These are phyloP conservation scores for Delonix regia DNA, from an alignment of 306 rosid genomes.

Conservation along the genomic window DNA sequence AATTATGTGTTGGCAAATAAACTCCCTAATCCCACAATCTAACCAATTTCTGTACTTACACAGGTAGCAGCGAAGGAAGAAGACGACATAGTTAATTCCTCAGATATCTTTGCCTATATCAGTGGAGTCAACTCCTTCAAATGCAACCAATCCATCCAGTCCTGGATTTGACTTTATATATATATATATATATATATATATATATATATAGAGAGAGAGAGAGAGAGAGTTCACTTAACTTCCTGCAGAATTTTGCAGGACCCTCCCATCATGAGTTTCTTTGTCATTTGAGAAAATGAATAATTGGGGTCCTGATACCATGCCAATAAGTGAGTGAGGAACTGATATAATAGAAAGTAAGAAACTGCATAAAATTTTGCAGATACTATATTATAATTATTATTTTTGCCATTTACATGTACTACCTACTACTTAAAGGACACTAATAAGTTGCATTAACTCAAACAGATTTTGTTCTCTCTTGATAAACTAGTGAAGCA, in stretches of 20 bases:
- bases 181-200: conserved; percentile 34
- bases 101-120: conserved; percentile 88
- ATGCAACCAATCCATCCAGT: conserved; percentile 82
- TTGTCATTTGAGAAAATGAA: conserved; percentile 18
- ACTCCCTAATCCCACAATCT: not conserved
- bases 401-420: not conserved
- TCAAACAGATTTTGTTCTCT: not conserved
- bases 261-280: too few species aligned
- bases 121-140: conserved; percentile 98
- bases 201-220: too few species aligned
- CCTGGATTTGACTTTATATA: conserved; percentile 64
- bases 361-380: conserved; percentile 29
- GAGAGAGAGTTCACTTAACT: too few species aligned
- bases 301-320: conserved; percentile 44
- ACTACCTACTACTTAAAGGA: too few species aligned
- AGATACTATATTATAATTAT: not conserved
- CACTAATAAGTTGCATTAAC: not conserved
- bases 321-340: conserved; percentile 35
- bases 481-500: too few species aligned
- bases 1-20: not conserved
- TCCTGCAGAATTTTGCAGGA: too few species aligned
- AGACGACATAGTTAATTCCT: conserved; percentile 89
- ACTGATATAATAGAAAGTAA: conserved; percentile 23
- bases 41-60: conserved; percentile 23
- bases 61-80: conserved; percentile 87